Conservation (phyloP, 805 yeast species). For the Metschnikowia gruessii region DNA sequence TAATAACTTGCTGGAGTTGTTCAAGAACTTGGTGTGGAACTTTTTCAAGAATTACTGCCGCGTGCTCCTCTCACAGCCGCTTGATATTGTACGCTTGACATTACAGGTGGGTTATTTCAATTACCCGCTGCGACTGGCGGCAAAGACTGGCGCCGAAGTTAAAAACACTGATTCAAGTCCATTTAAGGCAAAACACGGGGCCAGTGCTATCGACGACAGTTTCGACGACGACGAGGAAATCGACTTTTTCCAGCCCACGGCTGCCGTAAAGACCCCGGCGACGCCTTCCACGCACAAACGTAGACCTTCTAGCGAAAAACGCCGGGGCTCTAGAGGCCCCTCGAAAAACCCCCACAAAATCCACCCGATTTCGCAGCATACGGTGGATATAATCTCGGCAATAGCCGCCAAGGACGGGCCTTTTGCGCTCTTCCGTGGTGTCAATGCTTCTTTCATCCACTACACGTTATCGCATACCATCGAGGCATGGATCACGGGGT, state of each 20-base stretch:
- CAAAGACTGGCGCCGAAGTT: not conserved
- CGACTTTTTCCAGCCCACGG: slow-evolving; percentile 34
- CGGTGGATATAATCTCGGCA: slow-evolving; percentile 62
- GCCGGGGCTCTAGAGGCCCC: too few relatives aligned
- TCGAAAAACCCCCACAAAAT: slow-evolving; percentile 30
- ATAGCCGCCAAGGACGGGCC: slow-evolving; percentile 69
- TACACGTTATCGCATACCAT: slow-evolving; percentile 71
- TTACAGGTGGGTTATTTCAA: slow-evolving; percentile 75
- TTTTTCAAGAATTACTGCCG: slow-evolving; percentile 67
- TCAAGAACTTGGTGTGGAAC: slow-evolving; percentile 55
- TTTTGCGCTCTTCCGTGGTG: slow-evolving; percentile 67
- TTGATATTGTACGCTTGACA: slow-evolving; percentile 75
- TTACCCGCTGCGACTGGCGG: slow-evolving; percentile 7
- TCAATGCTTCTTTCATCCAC: slow-evolving; percentile 75
- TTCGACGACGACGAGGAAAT: slow-evolving; percentile 28
- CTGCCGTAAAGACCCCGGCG: not conserved
- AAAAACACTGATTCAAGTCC: not conserved
- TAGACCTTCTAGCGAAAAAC: not conserved
- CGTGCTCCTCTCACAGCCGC: slow-evolving; percentile 76
- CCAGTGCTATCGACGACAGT: slow-evolving; percentile 3
- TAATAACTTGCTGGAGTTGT: slow-evolving; percentile 53
- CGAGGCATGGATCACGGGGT: slow-evolving; percentile 90
- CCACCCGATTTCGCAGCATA: slow-evolving; percentile 58
- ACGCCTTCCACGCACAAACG: not conserved
- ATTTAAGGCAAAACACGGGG: not conserved